Evolutionary conservation across 768 basidiomycete species (phyloP), one percentile per base, ranked within the genome.

Genomic region (Macrolepiota dolichaula): DNA sequence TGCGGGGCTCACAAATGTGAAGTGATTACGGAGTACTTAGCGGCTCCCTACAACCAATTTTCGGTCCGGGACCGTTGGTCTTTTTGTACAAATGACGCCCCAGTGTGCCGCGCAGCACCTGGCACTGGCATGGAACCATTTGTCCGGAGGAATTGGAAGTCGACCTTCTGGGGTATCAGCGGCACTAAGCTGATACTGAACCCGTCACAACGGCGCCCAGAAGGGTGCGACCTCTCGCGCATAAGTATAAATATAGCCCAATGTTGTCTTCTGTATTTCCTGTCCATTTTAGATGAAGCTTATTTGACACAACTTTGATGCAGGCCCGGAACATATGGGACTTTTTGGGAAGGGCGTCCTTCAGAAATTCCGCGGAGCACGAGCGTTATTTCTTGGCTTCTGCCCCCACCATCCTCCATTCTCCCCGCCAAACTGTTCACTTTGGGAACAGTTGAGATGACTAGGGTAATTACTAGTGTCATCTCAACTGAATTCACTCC

Each of bases 261-360:
- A 9, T 55, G 25, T 42, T 53, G 55, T 42, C 37, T 56, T 42
- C 27, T 29, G 27, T 46, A 17, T 15, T 15, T 22, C 29, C 32
- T 32, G 35, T 19, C 15, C 46, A 57, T 38, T 57, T 49, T 24
- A 51, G 50, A 36, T 36, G 49, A 57, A 57, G 47, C 57, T 57
- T 57, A 22, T 47, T 55, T 55, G 54, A 55, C 54, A 55, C 19
- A 55, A 27, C 19, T 42, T 38, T 55, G 38, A 55, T 55, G 29
- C 25, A 44, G 54, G 11, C 40, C 54, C 38, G 22, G 54, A 44
- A 55, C 54, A 29, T 22, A 29, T n/a, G 40, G 40, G 9, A 38
- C 37, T 36, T n/a, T 57, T 51, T 22, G 47, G 22, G 46, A 24
- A 51, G 22, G 54, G 54, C n/a, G 15, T 44, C 25, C 13, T 27